Conservation (phyloP, 345 rosid genomes). For the Microthlaspi erraticum region DNA sequence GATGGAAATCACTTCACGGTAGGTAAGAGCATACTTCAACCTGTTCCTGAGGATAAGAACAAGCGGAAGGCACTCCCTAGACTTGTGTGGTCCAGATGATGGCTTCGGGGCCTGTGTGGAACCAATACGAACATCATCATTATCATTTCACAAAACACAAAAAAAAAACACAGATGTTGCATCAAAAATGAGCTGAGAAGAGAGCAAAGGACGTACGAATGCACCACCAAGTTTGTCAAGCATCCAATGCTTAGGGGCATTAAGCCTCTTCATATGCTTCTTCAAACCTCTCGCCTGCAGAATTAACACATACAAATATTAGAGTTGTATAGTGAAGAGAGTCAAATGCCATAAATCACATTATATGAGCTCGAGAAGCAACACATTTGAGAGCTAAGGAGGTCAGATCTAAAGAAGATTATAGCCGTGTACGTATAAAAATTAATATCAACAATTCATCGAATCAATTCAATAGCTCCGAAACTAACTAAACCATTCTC, state of each 20-base stretch:
- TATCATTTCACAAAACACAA: background rate
- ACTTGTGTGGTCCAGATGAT: constrained; percentile 50
- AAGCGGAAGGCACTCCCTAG: constrained; percentile 48
- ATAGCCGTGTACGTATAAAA: background rate
- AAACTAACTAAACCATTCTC: constrained; percentile 2
- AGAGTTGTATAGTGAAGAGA: too few relatives aligned
- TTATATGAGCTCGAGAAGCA: background rate
- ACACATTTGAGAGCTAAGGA: constrained; percentile 31
- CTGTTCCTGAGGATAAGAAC: constrained; percentile 56
- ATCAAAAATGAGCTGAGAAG: background rate
- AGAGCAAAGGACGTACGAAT: constrained; percentile 28
- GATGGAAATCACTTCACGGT: constrained; percentile 53
- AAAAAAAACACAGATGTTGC: background rate
- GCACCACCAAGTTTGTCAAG: constrained; percentile 53
- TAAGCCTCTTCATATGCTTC: constrained; percentile 89
- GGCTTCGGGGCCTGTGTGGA: constrained; percentile 44
- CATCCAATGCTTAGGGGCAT: constrained; percentile 92
- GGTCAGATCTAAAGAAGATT: constrained; percentile 27
- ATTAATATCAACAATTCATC: background rate
- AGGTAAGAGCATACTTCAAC: constrained; percentile 62
- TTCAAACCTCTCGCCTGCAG: constrained; percentile 87
- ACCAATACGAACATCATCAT: background rate
- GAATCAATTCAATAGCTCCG: background rate
- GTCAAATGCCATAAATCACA: background rate
- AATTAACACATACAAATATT: background rate